Percentiles rank a stretch among this genome's conserved stretches.
These are phyloP conservation scores for Pseudogymnoascus destructans DNA, from an alignment of 2,329 filamentous ascomycete genomes.

Conservation along the genomic window DNA sequence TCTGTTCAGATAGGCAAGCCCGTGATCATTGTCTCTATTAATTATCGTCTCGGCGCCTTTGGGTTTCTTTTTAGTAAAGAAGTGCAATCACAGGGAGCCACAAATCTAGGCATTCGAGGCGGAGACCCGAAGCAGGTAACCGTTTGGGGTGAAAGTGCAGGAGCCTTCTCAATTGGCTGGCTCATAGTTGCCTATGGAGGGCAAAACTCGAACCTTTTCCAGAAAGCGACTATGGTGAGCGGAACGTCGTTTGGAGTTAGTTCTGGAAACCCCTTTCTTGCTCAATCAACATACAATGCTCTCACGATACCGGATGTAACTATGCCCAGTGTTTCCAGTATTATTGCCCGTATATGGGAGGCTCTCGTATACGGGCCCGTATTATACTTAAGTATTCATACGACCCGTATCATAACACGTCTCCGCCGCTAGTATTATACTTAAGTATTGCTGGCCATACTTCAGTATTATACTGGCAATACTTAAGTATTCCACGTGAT, in stretches of 20 bases:
- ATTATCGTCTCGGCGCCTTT: slow-evolving; percentile 49
- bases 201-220: slow-evolving; percentile 30
- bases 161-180: slow-evolving; percentile 55
- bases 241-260: slow-evolving; percentile 24
- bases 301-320: slow-evolving; percentile 40
- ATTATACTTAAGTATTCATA: too few relatives aligned
- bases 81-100: slow-evolving; percentile 31
- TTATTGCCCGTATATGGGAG: too few relatives aligned
- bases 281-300: slow-evolving; percentile 35
- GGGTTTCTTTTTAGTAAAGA: slow-evolving; percentile 49
- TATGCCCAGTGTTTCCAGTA: too few relatives aligned
- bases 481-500: too few relatives aligned
- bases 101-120: slow-evolving; percentile 52
- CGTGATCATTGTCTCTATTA: slow-evolving; percentile 43
- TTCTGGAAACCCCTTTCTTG: background rate
- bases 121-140: slow-evolving; percentile 46
- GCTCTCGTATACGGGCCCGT: too few relatives aligned
- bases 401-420: too few relatives aligned
- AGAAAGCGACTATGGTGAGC: slow-evolving; percentile 43
- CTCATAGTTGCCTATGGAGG: slow-evolving; percentile 40
- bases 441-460: too few relatives aligned
- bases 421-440: too few relatives aligned
- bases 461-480: too few relatives aligned
- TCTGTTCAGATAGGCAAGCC: slow-evolving; percentile 20
- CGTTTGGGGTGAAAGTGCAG: slow-evolving; percentile 47